Evolutionary conservation across 495 filamentous ascomycete genomes (phyloP), one percentile per base, ranked within the genome.

Genomic region (Aspergillus nanangensis): DNA sequence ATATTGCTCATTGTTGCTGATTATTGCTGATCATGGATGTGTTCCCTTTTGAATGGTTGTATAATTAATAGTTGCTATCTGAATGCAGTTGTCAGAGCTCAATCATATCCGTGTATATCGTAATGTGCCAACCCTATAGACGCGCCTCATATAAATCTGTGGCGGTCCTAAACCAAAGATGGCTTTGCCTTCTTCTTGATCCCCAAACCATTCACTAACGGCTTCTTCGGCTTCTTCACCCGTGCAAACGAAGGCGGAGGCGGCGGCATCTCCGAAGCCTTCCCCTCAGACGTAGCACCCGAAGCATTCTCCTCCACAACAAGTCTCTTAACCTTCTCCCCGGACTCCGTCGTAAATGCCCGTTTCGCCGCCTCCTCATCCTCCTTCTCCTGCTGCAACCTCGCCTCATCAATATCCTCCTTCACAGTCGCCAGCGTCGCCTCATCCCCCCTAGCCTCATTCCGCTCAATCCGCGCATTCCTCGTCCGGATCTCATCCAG

Each of bases 401-500:
- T 72, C 46, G 79, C 79, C 56, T 78, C 75, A 49, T 92, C 86
- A 17, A 55, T 58, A 32, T 68, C 50, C 13, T 70, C 65, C 25
- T 53, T 53, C 11, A 70, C 65, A 27, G 66, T 59, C 23, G 71
- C 64, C 11, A 79, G 62, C 32, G 66, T 74, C 9, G 62, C 65
- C 27, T 77, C 69, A 15, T 68, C 68, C 7, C 70, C 57, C 61
- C 72, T 37, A 2, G 81, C 82, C 43, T 85, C 81, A 43, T 81
- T 83, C 53, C 84, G 74, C 66, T 91, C 87, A 20, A 90, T 78
- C 53, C 89, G 75, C 14, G 93, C 94, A 72, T 97, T 99, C 53
- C 92, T 67, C 31, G 82, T 89, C 46, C 93, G 74, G 37, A 97
- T 96, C 69, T 97, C 90, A 66, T 99, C 94, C 51, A 99, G 67